Conservation (phyloP, 1,139 yeast species). For the Meyerozyma guilliermondii region DNA sequence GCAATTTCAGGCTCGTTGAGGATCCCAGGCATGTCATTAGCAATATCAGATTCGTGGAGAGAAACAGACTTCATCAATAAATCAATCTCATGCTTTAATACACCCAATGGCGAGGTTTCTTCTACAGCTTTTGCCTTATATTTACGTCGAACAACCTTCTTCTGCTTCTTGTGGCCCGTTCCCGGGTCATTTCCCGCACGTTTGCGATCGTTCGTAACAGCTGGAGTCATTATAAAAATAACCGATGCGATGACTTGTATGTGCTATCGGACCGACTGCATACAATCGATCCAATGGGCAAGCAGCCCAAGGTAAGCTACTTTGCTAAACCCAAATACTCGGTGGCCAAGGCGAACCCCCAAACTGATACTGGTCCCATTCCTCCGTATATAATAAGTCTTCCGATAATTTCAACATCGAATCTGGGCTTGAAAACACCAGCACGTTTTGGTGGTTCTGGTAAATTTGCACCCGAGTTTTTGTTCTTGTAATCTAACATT, state of each 20-base stretch:
- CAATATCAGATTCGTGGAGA: conserved; percentile 42
- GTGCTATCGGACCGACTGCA: neutral
- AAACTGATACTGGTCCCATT: conserved; percentile 44
- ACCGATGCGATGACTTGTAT: neutral
- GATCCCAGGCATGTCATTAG: conserved; percentile 61
- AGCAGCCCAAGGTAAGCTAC: neutral
- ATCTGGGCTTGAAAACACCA: conserved; percentile 50
- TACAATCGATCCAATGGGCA: neutral
- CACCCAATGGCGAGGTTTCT: conserved; percentile 77
- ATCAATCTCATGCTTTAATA: conserved; percentile 67
- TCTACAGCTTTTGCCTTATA: conserved; percentile 64
- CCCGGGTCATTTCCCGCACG: neutral
- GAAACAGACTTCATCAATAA: conserved; percentile 44
- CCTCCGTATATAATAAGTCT: conserved; percentile 74
- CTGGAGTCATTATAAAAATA: neutral
- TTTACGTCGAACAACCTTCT: conserved; percentile 24
- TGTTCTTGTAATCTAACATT: conserved; percentile 29
- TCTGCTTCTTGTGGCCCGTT: conserved; percentile 20
- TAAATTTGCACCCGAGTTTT: conserved; percentile 5
- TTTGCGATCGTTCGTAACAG: neutral
- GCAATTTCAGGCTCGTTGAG: conserved; percentile 54
- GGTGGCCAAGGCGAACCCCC: conserved; percentile 35
- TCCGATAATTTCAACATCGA: conserved; percentile 72
- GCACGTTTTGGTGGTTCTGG: conserved; percentile 14
- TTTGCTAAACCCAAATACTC: conserved; percentile 9